Percentiles rank a stretch among this genome's conserved stretches.
These are phyloP conservation scores for Chenopodium berlandieri DNA, from an alignment of 148 eudicot species.

Conservation along the genomic window DNA sequence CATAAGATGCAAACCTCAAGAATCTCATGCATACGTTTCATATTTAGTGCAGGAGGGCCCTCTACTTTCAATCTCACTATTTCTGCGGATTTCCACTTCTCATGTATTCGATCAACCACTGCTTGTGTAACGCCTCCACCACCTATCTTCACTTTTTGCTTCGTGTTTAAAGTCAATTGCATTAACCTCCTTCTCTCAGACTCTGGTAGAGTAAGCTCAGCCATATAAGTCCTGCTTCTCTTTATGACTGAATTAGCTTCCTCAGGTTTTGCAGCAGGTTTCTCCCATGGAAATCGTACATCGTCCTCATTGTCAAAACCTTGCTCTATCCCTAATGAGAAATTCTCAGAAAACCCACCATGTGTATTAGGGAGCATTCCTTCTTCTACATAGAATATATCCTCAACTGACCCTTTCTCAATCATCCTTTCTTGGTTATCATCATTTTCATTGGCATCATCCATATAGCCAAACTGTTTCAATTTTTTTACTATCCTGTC, in stretches of 20 bases:
- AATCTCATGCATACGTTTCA: slow-evolving; percentile 87
- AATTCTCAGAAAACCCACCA: slow-evolving; percentile 72
- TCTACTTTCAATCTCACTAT: slow-evolving; percentile 76
- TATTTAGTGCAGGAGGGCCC: slow-evolving; percentile 90
- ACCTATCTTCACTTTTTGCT: slow-evolving; percentile 61
- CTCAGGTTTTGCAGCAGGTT: slow-evolving; percentile 32
- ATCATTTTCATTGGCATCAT: slow-evolving; percentile 51
- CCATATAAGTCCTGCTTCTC: slow-evolving; percentile 66
- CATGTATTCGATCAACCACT: slow-evolving; percentile 64
- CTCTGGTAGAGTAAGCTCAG: slow-evolving; percentile 83
- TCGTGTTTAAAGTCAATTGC: slow-evolving; percentile 53
- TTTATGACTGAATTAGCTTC: slow-evolving; percentile 48
- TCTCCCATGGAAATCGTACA: slow-evolving; percentile 92
- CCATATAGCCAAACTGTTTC: slow-evolving; percentile 78
- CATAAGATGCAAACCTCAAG: slow-evolving; percentile 59
- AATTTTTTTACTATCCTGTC: slow-evolving; percentile 79
- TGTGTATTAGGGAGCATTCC: slow-evolving; percentile 71
- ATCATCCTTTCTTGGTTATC: slow-evolving; percentile 39
- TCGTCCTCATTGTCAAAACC: slow-evolving; percentile 44
- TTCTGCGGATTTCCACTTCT: slow-evolving; percentile 76
- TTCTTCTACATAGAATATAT: slow-evolving; percentile 85
- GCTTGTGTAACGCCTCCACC: slow-evolving; percentile 73
- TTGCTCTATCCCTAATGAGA: slow-evolving; percentile 49
- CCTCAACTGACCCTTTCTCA: slow-evolving; percentile 90
- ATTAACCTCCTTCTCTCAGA: slow-evolving; percentile 74